Evolutionary conservation across 306 rosid species (phyloP).

Genomic region (Cucumis melo): DNA sequence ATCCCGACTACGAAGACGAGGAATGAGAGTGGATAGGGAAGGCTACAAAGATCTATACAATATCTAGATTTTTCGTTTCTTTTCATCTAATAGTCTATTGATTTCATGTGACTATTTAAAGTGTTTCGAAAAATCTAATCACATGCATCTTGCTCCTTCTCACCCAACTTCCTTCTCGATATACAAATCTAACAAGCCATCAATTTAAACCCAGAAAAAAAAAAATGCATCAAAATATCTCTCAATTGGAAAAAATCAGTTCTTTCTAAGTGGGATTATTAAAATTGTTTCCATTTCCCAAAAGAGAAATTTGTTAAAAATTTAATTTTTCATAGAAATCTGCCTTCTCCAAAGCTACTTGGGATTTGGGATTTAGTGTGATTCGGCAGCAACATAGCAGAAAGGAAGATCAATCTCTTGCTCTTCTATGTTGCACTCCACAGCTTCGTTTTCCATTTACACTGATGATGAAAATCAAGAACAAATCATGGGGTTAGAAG

Average conservation of each 20-base stretch:
- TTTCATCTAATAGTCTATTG: neutral
- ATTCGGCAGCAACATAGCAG: neutral
- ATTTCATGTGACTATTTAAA: neutral
- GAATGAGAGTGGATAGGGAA: too few species aligned
- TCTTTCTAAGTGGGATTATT: neutral
- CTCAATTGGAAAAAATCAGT: neutral
- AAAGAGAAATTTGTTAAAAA: neutral
- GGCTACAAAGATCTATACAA: too few species aligned
- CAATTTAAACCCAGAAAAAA: neutral
- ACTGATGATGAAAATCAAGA: conserved; percentile 9
- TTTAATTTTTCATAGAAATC: neutral
- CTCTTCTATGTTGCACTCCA: conserved; percentile 22
- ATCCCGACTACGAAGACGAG: too few species aligned
- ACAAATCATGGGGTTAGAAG: conserved; percentile 9
- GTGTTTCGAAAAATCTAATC: neutral
- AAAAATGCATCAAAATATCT: neutral
- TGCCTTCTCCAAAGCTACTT: neutral
- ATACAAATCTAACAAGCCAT: neutral
- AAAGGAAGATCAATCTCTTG: neutral
- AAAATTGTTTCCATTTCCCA: neutral
- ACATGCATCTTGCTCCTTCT: neutral
- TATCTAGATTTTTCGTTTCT: neutral
- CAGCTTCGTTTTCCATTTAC: conserved; percentile 43
- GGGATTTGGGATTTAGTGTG: neutral
- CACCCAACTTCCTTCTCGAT: neutral